Evolutionary conservation across 306 rosid genomes (phyloP), one percentile per base, ranked within the genome.

Genomic region (Pyrus pyrifolia): DNA sequence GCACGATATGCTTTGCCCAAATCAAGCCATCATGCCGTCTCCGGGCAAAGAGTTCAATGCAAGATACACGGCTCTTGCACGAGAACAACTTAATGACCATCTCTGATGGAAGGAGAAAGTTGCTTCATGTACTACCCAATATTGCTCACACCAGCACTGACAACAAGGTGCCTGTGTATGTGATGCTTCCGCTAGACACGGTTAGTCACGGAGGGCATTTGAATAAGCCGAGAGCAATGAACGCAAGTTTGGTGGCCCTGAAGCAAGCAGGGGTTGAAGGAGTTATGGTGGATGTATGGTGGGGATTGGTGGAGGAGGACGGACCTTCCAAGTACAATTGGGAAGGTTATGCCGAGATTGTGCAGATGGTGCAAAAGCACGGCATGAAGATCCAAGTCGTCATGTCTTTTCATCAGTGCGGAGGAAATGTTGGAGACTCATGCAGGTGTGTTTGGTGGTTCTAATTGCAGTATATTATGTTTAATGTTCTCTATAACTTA

Each of bases 391-490:
- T 94, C 60, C 98, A 94, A 78, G 89, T 88, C 68, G 98, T 90
- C 15, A 94, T 94, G 98, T 91, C 97, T 75, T 94, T 92, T 79
- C 98, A 94, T 86, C 97, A 94, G 85, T 91, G 98, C 75, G 98
- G 98, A 65, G 98, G 96, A 71, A 94, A 94, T 83, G 98, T 94
- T 67, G 97, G 98, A 76, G 97, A 94, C 77, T 88, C 96, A 1
- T 94, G 96, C 96, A 91, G 97, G 98, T 91, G 89, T 10, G 7
- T 8, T 17, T 33, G n/a, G 8, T 22, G 31, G 31, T 8, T 68
- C 13, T 23, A 23, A 11, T 45, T 21, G 25, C 60, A 40, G 13
- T 14, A 49, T 25, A 1, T 53, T 2, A 51, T 58, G 27, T 52
- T 49, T 31, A 35, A 35, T 35, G 25, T 18, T 35, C 70, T 19